Conservation (phyloP, 306 rosid genomes). For the Corylus heterophylla region DNA sequence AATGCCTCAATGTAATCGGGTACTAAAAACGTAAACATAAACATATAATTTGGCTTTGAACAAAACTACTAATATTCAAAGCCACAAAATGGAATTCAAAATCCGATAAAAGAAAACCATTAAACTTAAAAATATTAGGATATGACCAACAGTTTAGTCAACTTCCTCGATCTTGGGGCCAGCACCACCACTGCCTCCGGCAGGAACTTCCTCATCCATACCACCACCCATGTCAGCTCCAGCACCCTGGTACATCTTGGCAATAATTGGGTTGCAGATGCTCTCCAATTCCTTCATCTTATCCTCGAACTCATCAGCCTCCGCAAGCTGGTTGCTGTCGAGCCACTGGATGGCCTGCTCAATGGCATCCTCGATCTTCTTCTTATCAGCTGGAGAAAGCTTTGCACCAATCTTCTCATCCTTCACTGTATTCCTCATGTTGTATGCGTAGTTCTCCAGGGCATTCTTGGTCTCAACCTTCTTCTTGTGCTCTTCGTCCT, state of each 20-base stretch:
- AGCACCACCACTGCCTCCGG: slow-evolving; percentile 58
- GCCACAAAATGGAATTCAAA: background rate
- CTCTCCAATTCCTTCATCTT: slow-evolving; percentile 82
- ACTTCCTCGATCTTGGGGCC: slow-evolving; percentile 86
- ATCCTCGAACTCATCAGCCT: slow-evolving; percentile 70
- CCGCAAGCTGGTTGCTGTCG: slow-evolving; percentile 64
- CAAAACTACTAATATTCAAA: background rate
- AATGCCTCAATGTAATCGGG: background rate
- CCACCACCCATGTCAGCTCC: slow-evolving; percentile 50
- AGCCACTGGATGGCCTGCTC: slow-evolving; percentile 71
- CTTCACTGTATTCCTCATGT: slow-evolving; percentile 66
- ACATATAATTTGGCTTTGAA: background rate
- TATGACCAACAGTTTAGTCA: slow-evolving; percentile 33
- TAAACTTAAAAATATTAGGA: background rate
- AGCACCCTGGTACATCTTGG: slow-evolving; percentile 79
- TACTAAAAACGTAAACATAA: background rate
- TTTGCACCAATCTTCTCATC: slow-evolving; percentile 68
- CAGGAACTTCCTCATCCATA: slow-evolving; percentile 46
- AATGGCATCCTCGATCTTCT: slow-evolving; percentile 65
- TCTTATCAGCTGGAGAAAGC: slow-evolving; percentile 58
- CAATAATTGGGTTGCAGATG: slow-evolving; percentile 75
- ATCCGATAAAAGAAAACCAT: background rate
- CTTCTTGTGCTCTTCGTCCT: slow-evolving; percentile 72
- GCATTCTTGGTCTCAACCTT: slow-evolving; percentile 67
- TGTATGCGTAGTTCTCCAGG: slow-evolving; percentile 65